Percentiles rank a stretch among this genome's conserved stretches.
Conservation (phyloP, 169 alveolate genomes). For the Sarcocystis neurona region DNA sequence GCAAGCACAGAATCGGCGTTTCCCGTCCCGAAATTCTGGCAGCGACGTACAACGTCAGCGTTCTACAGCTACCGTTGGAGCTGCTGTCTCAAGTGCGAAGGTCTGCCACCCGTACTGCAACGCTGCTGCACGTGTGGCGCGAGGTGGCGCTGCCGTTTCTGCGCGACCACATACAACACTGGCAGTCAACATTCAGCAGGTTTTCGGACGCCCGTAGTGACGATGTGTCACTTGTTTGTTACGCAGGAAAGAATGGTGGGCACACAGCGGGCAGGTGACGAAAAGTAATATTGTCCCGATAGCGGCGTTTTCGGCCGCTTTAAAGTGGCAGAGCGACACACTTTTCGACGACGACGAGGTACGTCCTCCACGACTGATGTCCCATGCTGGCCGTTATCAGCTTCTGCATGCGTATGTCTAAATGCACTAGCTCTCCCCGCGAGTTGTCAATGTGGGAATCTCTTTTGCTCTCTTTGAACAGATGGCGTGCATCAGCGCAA, state of each 20-base stretch:
- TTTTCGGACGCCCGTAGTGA: no score
- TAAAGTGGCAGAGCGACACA: constrained; percentile 66
- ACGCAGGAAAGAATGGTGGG: constrained; percentile 75
- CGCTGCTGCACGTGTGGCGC: no score
- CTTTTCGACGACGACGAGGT: constrained; percentile 72
- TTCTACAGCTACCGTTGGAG: no score
- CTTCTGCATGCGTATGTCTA: not conserved
- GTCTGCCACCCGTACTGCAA: no score
- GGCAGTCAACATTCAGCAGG: no score
- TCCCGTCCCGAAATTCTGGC: not conserved
- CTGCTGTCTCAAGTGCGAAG: no score
- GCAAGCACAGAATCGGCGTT: not conserved
- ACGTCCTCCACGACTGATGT: constrained; percentile 5
- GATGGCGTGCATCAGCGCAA: constrained; percentile 85
- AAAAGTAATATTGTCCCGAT: constrained; percentile 77
- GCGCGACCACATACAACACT: no score
- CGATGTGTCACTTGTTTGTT: no score
- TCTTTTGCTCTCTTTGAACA: constrained; percentile 27
- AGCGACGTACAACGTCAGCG: not conserved
- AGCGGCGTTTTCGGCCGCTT: constrained; percentile 69
- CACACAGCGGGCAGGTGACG: constrained; percentile 64
- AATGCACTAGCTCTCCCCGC: not conserved
- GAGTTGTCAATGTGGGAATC: not conserved
- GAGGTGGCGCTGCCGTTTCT: no score
- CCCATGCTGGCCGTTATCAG: not conserved